phyloP scores from a whole-genome alignment of 2,329 filamentous ascomycete species.

The Trichoderma sp. region DNA sequence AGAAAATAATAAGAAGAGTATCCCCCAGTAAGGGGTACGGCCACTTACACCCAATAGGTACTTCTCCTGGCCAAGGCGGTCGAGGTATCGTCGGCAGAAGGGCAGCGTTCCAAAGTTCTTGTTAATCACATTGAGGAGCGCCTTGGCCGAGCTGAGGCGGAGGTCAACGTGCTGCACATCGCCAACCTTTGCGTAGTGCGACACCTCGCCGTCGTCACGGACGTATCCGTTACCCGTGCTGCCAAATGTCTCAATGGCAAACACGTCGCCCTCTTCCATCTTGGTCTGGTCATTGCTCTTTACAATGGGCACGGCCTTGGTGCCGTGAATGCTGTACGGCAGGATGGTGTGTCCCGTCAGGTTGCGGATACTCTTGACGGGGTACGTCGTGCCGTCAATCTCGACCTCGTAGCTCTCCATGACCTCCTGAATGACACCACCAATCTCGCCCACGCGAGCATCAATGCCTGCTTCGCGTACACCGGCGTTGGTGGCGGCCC shows the following conservation, averaged over 20 bases:
- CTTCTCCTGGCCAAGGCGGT: constrained; percentile 91
- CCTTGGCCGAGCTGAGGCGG: constrained; percentile 78
- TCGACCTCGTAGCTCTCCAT: constrained; percentile 94
- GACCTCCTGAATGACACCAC: constrained; percentile 78
- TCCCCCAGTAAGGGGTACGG: background rate
- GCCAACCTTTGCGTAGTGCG: constrained; percentile 76
- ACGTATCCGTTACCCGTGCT: constrained; percentile 89
- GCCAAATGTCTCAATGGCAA: constrained; percentile 94
- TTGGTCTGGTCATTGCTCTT: constrained; percentile 85
- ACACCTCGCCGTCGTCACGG: constrained; percentile 82
- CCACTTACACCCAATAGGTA: constrained; percentile 79
- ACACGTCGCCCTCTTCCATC: constrained; percentile 97
- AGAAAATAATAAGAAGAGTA: background rate
- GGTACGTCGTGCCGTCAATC: constrained; percentile 73
- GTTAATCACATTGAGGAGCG: constrained; percentile 82
- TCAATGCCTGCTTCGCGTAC: constrained; percentile 85
- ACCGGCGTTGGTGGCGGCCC: constrained; percentile 79
- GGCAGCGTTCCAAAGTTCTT: constrained; percentile 95
- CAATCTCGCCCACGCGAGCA: constrained; percentile 82
- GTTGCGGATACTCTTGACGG: constrained; percentile 82
- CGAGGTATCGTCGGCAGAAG: constrained; percentile 86
- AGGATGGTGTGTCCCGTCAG: constrained; percentile 88
- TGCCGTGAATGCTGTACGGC: constrained; percentile 86
- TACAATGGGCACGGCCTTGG: constrained; percentile 91
- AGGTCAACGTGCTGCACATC: constrained; percentile 76